A percentile compares a stretch with the other conserved stretches of the same genome.
Conservation (phyloP, 345 rosid species). For the Dimocarpus longan region DNA sequence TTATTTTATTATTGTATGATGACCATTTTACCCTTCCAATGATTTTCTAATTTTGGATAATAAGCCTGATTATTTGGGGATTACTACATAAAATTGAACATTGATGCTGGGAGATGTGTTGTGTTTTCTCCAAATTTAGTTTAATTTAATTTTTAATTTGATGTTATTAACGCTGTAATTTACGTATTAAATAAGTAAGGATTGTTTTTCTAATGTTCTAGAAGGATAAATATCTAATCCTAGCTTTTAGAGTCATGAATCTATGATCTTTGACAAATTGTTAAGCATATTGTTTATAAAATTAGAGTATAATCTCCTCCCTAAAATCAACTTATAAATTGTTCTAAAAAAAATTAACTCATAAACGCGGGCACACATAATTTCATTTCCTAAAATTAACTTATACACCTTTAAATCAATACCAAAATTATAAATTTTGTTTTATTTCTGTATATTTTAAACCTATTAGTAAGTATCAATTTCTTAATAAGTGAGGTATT, state of each 20-base stretch:
- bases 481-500: too few relatives aligned
- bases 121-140: neutral
- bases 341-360: too few relatives aligned
- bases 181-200: neutral
- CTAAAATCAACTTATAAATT: too few relatives aligned
- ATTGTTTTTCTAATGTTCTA: too few relatives aligned
- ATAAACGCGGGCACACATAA: too few relatives aligned
- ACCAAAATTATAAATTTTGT: neutral
- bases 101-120: neutral
- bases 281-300: too few relatives aligned
- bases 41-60: neutral
- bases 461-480: too few relatives aligned
- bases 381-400: too few relatives aligned
- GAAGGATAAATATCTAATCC: neutral
- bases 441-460: neutral
- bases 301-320: too few relatives aligned
- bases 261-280: too few relatives aligned
- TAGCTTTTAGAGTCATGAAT: too few relatives aligned
- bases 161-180: too few relatives aligned
- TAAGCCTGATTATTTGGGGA: neutral
- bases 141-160: neutral
- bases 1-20: neutral
- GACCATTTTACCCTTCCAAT: conserved; percentile 2
- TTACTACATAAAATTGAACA: neutral
- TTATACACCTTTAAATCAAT: neutral